A percentile compares a stretch with the other conserved stretches of the same genome.
Conservation (phyloP, 495 filamentous ascomycete species). For the Xanthoparmelia taractica region DNA sequence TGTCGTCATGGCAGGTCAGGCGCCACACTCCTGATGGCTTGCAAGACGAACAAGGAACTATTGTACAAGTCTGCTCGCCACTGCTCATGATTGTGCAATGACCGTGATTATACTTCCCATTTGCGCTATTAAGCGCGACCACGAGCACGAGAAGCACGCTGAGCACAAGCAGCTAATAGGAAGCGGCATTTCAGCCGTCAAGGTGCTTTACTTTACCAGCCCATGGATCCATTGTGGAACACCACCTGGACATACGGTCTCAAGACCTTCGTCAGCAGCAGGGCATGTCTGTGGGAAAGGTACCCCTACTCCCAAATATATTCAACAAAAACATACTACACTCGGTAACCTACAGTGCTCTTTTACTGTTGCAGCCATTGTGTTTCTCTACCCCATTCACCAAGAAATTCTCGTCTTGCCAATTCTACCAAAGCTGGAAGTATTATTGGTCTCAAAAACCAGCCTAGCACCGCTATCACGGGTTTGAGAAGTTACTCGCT, state of each 20-base stretch:
- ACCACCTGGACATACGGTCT: not conserved
- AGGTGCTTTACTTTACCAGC: not conserved
- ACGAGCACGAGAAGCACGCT: too few species aligned
- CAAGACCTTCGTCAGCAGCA: not conserved
- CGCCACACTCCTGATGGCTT: constrained; percentile 26
- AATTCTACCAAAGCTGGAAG: not conserved
- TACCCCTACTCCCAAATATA: not conserved
- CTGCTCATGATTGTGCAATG: too few species aligned
- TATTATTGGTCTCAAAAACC: not conserved
- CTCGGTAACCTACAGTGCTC: not conserved
- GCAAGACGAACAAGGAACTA: not conserved
- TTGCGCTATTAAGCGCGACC: too few species aligned
- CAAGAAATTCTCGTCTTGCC: not conserved
- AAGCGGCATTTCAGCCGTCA: too few species aligned
- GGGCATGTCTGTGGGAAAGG: not conserved
- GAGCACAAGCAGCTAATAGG: too few species aligned
- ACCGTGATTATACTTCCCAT: too few species aligned
- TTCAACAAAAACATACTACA: not conserved
- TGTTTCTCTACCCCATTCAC: not conserved
- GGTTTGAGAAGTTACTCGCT: too few species aligned
- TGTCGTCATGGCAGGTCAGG: constrained; percentile 68
- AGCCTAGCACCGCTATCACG: not conserved
- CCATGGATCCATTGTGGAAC: not conserved
- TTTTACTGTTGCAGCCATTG: not conserved
- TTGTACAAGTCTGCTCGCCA: too few species aligned